Evolutionary conservation across 148 eudicot species (phyloP).

Genomic region (Selenicereus undatus): DNA sequence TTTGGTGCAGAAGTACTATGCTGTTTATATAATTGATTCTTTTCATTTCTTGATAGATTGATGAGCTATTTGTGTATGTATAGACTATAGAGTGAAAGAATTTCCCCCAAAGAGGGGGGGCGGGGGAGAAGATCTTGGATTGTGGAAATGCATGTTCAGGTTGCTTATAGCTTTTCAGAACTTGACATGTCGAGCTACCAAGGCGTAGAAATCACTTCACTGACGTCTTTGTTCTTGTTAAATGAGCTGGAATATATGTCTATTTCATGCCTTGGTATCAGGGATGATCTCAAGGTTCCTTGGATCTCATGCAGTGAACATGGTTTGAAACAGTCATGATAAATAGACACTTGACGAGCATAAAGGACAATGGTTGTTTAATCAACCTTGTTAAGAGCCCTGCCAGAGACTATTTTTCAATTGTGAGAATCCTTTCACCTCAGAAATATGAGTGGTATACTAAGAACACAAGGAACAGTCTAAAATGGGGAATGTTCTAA

Average conservation of each 20-base stretch:
- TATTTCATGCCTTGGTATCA: background rate
- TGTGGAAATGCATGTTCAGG: background rate
- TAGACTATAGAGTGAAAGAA: background rate
- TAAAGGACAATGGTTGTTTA: too few relatives aligned
- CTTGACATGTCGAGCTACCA: background rate
- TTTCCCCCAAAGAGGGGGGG: too few relatives aligned
- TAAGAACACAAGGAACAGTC: too few relatives aligned
- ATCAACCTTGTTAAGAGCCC: too few relatives aligned
- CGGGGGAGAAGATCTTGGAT: background rate
- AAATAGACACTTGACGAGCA: too few relatives aligned
- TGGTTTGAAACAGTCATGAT: background rate
- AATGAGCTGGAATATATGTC: background rate
- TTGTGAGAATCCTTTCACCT: too few relatives aligned
- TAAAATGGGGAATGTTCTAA: too few relatives aligned
- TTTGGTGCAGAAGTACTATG: slow-evolving; percentile 9
- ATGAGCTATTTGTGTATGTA: background rate
- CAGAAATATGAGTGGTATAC: too few relatives aligned
- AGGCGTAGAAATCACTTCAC: background rate
- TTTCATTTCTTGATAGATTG: background rate
- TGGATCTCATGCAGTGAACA: background rate
- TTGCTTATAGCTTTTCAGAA: background rate
- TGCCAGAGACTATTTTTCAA: too few relatives aligned
- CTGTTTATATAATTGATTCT: background rate
- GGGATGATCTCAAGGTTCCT: background rate
- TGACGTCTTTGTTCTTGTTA: background rate